Evolutionary conservation across 129 eudicot species (phyloP).

Genomic region (Lonicera japonica): DNA sequence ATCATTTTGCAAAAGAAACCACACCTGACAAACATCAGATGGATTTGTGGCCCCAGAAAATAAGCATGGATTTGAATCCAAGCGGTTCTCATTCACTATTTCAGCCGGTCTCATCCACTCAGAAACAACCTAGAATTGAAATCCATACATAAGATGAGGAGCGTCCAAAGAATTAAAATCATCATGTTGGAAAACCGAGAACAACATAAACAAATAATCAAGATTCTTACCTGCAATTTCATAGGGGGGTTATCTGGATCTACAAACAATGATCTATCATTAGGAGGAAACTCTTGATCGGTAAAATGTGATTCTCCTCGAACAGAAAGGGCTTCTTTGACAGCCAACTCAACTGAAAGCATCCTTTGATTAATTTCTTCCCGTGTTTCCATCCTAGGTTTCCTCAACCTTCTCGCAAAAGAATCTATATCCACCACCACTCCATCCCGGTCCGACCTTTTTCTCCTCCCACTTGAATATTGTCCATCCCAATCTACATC

Average conservation of each 20-base stretch:
- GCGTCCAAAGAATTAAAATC: background rate
- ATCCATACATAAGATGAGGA: background rate
- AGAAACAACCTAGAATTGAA: constrained; percentile 57
- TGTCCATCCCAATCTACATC: constrained; percentile 99
- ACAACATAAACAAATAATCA: background rate
- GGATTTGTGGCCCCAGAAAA: constrained; percentile 84
- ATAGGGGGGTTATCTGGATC: constrained; percentile 80
- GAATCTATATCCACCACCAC: constrained; percentile 83
- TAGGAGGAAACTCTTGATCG: constrained; percentile 96
- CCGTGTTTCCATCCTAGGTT: constrained; percentile 77
- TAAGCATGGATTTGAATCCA: constrained; percentile 67
- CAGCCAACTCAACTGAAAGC: constrained; percentile 93
- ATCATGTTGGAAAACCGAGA: background rate
- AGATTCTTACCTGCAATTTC: constrained; percentile 58
- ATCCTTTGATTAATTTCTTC: constrained; percentile 88
- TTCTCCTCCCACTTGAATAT: constrained; percentile 92
- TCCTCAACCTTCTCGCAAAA: constrained; percentile 77
- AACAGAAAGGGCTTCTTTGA: constrained; percentile 84
- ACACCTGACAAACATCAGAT: constrained; percentile 98
- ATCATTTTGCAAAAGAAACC: background rate
- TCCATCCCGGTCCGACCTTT: constrained; percentile 85
- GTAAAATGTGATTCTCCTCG: constrained; percentile 89
- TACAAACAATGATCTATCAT: constrained; percentile 72
- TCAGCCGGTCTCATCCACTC: constrained; percentile 90
- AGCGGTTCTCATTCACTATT: constrained; percentile 59